Evolutionary conservation across 108 stramenopile genomes (phyloP).

Genomic region (Skeletonema costatum): DNA sequence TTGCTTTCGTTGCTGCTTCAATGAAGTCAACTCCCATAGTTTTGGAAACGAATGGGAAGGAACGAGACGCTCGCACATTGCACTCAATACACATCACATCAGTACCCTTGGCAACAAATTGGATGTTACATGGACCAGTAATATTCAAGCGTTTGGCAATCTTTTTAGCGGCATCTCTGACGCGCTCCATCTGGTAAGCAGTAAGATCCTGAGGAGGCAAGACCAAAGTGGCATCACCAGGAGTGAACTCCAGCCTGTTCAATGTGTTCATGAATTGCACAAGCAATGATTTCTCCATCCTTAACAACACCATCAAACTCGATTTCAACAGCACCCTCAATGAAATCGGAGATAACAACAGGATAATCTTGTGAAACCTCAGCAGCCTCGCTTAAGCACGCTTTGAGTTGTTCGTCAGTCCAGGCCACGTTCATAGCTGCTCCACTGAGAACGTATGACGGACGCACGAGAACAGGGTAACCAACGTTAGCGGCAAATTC

Average conservation of each 20-base stretch:
- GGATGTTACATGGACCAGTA: slow-evolving; percentile 98
- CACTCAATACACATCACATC: slow-evolving; percentile 98
- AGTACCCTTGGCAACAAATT: slow-evolving; percentile 97
- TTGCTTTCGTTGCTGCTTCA: slow-evolving; percentile 93
- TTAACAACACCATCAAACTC: slow-evolving; percentile 97
- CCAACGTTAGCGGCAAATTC: slow-evolving; percentile 92
- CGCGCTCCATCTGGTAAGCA: slow-evolving; percentile 80
- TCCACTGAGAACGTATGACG: slow-evolving; percentile 96
- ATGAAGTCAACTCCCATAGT: slow-evolving; percentile 98
- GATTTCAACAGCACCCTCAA: slow-evolving; percentile 94
- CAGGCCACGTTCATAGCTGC: slow-evolving; percentile 98
- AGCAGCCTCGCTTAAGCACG: slow-evolving; percentile 90
- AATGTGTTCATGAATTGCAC: slow-evolving; percentile 97
- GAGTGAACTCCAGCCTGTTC: slow-evolving; percentile 99
- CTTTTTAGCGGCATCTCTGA: slow-evolving; percentile 86
- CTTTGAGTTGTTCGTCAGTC: slow-evolving; percentile 88
- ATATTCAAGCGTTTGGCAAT: slow-evolving; percentile 95
- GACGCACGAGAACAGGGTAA: slow-evolving; percentile 94
- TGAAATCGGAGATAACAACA: slow-evolving; percentile 97
- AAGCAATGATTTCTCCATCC: slow-evolving; percentile 93
- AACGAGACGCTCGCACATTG: slow-evolving; percentile 97
- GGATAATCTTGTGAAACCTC: slow-evolving; percentile 96
- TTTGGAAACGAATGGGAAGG: slow-evolving; percentile 99
- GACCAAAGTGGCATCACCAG: slow-evolving; percentile 94
- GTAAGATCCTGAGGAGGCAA: slow-evolving; percentile 90